A percentile compares a stretch with the other conserved stretches of the same genome.
These are phyloP conservation scores for Trichoderma orchidacearum DNA, from an alignment of 495 filamentous ascomycete species.

Conservation along the genomic window DNA sequence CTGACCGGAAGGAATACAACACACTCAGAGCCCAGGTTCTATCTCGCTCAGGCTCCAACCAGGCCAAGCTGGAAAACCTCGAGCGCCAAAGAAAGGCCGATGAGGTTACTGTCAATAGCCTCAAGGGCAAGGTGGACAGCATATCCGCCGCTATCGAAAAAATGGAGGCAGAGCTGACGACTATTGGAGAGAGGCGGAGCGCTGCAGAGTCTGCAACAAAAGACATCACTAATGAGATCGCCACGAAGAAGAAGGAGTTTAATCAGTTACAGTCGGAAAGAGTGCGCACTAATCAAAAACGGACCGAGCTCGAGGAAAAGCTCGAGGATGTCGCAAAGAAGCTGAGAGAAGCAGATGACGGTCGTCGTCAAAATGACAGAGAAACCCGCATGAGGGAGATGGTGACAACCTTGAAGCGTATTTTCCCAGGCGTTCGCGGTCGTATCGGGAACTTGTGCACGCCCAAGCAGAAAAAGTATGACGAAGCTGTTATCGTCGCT, in stretches of 20 bases:
- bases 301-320: conserved; percentile 84
- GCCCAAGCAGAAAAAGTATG: conserved; percentile 90
- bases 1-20: conserved; percentile 83
- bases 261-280: conserved; percentile 78
- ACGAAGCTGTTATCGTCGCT: conserved; percentile 82
- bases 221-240: conserved; percentile 61
- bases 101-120: conserved; percentile 69
- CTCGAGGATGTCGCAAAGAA: conserved; percentile 65
- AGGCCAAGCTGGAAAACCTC: conserved; percentile 72
- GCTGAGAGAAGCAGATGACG: conserved; percentile 69
- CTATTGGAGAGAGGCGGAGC: conserved; percentile 52
- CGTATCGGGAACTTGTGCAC: conserved; percentile 86
- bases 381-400: conserved; percentile 65
- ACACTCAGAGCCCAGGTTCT: conserved; percentile 75
- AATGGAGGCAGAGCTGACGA: conserved; percentile 55
- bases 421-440: conserved; percentile 84
- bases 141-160: conserved; percentile 59
- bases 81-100: conserved; percentile 78
- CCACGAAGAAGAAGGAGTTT: conserved; percentile 78
- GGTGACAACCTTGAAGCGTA: conserved; percentile 72
- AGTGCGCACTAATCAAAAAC: conserved; percentile 58
- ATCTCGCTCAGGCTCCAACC: conserved; percentile 67
- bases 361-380: conserved; percentile 68
- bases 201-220: conserved; percentile 45
- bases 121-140: conserved; percentile 73